Conservation (phyloP, 225 moss, liverwort and hornwort genomes). For the Antitrichia curtipendula region DNA sequence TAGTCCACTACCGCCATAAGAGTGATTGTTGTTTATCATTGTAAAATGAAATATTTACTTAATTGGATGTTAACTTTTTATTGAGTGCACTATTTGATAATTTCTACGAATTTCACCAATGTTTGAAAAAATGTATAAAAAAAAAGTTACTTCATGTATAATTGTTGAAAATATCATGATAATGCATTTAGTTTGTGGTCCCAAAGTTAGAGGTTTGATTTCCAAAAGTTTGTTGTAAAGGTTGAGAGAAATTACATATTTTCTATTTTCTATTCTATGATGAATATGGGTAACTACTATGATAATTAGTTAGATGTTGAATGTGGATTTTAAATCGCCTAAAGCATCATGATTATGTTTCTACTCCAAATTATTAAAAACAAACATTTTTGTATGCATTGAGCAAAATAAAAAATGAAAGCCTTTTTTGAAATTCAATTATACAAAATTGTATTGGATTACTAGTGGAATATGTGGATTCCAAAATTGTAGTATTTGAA, state of each 20-base stretch:
- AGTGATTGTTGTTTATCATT: background rate
- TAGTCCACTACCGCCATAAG: accelerated
- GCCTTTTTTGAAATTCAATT: too few relatives aligned
- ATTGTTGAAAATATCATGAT: background rate
- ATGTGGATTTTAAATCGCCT: too few relatives aligned
- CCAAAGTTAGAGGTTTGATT: background rate
- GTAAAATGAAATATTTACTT: background rate
- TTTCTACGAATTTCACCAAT: background rate
- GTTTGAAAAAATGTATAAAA: background rate
- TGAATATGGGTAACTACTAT: too few relatives aligned
- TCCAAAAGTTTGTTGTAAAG: background rate
- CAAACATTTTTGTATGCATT: too few relatives aligned
- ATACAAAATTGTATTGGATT: too few relatives aligned
- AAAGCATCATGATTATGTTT: too few relatives aligned
- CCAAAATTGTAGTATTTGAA: too few relatives aligned
- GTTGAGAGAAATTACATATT: background rate
- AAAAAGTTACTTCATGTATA: background rate
- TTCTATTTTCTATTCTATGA: background rate
- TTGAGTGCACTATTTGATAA: too few relatives aligned
- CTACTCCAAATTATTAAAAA: too few relatives aligned
- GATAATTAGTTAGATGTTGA: too few relatives aligned
- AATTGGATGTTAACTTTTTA: background rate
- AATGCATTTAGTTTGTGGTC: background rate
- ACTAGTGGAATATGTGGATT: too few relatives aligned
- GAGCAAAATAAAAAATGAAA: too few relatives aligned